A percentile compares a stretch with the other conserved stretches of the same genome.
Conservation (phyloP, 768 basidiomycete species). For the Pulveroboletus sp. region DNA sequence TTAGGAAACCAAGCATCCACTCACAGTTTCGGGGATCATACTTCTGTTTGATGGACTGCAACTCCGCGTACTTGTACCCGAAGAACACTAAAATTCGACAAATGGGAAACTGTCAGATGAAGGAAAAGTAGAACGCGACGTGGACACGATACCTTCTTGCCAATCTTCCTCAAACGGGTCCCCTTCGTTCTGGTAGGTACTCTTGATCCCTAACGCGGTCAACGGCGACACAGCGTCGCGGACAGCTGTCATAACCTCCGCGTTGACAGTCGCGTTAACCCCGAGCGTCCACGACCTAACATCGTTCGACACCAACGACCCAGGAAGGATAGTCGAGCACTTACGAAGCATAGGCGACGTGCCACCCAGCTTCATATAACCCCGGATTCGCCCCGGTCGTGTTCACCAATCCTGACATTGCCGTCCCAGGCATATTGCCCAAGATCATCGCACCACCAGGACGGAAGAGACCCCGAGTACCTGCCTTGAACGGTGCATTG, state of each 20-base stretch:
- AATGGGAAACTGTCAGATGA: no score
- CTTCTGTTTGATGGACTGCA: slow-evolving; percentile 21
- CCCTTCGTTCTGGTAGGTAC: slow-evolving; percentile 26
- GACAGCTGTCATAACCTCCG: slow-evolving; percentile 5
- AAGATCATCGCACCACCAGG: not conserved
- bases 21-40: slow-evolving; percentile 21
- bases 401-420: slow-evolving; percentile 2
- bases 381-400: slow-evolving; percentile 17
- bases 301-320: no score
- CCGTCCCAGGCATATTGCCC: slow-evolving; percentile 8
- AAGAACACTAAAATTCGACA: slow-evolving; percentile 13
- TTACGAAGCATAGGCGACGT: slow-evolving; percentile 11
- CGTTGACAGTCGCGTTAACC: not conserved
- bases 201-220: slow-evolving; percentile 11
- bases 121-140: no score
- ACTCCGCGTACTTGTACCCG: slow-evolving; percentile 14
- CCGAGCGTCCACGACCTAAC: slow-evolving; percentile 16
- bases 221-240: slow-evolving; percentile 10
- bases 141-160: slow-evolving; percentile 12
- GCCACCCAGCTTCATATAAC: slow-evolving; percentile 13
- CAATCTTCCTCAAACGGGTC: slow-evolving; percentile 16
- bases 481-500: slow-evolving; percentile 1
- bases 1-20: not conserved
- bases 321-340: not conserved
- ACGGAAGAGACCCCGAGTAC: not conserved